These are phyloP conservation scores for Aspergillus sp. DNA, from an alignment of 2,329 filamentous ascomycete genomes.

Conservation along the genomic window DNA sequence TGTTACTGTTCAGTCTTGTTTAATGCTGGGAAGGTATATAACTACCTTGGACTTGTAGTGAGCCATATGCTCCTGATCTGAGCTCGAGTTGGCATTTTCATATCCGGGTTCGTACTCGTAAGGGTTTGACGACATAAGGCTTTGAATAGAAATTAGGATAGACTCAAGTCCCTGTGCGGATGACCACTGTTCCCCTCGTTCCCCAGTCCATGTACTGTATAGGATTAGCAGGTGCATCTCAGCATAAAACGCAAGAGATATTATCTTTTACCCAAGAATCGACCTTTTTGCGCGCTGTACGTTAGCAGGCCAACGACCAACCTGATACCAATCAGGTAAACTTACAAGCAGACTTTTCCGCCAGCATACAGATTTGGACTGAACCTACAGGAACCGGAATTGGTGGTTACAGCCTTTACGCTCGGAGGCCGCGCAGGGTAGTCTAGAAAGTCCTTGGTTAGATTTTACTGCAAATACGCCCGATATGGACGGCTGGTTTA, in stretches of 20 bases:
- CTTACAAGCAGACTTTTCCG: constrained; percentile 89
- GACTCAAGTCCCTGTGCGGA: constrained; percentile 94
- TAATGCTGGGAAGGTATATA: constrained; percentile 15
- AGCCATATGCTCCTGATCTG: constrained; percentile 72
- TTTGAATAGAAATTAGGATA: constrained; percentile 92
- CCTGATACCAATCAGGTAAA: constrained; percentile 18
- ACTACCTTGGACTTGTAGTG: constrained; percentile 76
- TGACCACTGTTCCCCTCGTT: constrained; percentile 92
- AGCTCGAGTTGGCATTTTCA: constrained; percentile 67
- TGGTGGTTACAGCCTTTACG: constrained; percentile 76
- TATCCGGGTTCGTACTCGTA: constrained; percentile 97
- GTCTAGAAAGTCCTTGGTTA: constrained; percentile 53
- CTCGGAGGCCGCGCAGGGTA: constrained; percentile 70
- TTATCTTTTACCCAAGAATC: constrained; percentile 69
- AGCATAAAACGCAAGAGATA: constrained; percentile 10
- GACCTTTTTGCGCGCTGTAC: constrained; percentile 55
- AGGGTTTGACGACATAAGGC: constrained; percentile 87
- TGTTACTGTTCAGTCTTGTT: not conserved
- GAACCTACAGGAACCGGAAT: constrained; percentile 83
- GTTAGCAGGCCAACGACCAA: constrained; percentile 18
- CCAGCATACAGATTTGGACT: constrained; percentile 94
- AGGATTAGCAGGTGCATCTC: constrained; percentile 11
- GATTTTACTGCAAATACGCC: not conserved
- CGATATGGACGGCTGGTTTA: not conserved
- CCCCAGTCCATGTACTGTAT: constrained; percentile 83